Conservation (phyloP, 345 rosid species). For the Arabis hirsuta region DNA sequence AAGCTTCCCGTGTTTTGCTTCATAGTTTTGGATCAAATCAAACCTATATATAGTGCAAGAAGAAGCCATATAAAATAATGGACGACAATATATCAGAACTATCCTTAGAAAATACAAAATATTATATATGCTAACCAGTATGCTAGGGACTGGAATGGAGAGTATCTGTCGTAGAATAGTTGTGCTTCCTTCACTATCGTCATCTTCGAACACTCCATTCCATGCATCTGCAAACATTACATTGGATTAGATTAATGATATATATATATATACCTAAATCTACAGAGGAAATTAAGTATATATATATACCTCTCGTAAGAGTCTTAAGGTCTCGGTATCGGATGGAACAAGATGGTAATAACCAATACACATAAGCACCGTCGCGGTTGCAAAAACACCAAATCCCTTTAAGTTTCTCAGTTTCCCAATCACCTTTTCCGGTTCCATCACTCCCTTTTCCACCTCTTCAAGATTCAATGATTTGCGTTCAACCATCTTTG, state of each 20-base stretch:
- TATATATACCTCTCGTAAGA: conserved; percentile 46
- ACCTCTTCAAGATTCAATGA: conserved; percentile 35
- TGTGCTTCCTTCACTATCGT: conserved; percentile 13
- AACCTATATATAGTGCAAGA: conserved; percentile 24
- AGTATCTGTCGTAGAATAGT: conserved; percentile 14
- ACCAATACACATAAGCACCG: conserved; percentile 54
- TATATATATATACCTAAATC: neutral
- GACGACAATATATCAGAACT: neutral
- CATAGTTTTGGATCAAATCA: conserved; percentile 19
- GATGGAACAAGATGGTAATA: conserved; percentile 52
- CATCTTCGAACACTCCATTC: conserved; percentile 7
- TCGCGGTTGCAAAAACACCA: conserved; percentile 52
- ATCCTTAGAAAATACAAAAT: neutral
- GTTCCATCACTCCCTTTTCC: conserved; percentile 20
- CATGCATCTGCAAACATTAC: conserved; percentile 18
- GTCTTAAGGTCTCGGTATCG: conserved; percentile 55
- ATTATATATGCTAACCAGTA: conserved; percentile 15
- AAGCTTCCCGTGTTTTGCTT: conserved; percentile 26
- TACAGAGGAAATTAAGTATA: neutral
- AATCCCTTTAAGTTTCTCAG: conserved; percentile 44
- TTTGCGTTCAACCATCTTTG: conserved; percentile 38
- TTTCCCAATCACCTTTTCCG: neutral
- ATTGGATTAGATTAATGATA: neutral
- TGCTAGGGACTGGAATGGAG: conserved; percentile 38
- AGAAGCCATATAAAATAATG: neutral